These are phyloP conservation scores for Aspergillus sp. DNA, from an alignment of 2,329 filamentous ascomycete species.

Conservation along the genomic window DNA sequence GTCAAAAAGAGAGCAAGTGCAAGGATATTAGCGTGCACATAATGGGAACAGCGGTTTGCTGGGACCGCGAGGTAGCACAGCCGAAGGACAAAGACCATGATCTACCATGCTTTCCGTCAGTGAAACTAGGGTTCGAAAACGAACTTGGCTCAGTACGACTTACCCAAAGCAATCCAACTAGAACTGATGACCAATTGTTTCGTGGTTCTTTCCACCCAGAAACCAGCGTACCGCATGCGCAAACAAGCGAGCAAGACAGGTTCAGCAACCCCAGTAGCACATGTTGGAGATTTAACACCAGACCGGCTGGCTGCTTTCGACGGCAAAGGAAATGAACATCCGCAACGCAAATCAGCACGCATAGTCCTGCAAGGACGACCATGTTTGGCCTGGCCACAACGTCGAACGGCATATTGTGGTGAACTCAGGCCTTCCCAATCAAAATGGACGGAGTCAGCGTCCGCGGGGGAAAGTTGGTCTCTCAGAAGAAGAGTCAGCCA, in stretches of 20 bases:
- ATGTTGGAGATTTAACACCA: neutral
- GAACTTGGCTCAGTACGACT: neutral
- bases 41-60: neutral
- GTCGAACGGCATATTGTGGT: neutral
- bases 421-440: neutral
- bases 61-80: neutral
- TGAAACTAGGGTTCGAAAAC: neutral
- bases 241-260: neutral
- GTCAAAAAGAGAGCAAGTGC: slow-evolving; percentile 4
- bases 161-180: neutral
- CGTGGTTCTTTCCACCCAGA: neutral
- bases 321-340: neutral
- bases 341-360: neutral
- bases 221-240: neutral
- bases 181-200: neutral
- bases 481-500: neutral
- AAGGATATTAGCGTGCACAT: neutral
- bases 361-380: neutral
- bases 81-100: slow-evolving; percentile 1
- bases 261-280: neutral
- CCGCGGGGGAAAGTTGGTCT: too few relatives aligned
- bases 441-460: neutral
- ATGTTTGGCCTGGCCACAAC: neutral
- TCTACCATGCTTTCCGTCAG: neutral
- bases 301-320: neutral